Base-by-base conservation (phyloP, 2,329 filamentous ascomycete genomes). In the Celoporthe dispersa region DNA sequence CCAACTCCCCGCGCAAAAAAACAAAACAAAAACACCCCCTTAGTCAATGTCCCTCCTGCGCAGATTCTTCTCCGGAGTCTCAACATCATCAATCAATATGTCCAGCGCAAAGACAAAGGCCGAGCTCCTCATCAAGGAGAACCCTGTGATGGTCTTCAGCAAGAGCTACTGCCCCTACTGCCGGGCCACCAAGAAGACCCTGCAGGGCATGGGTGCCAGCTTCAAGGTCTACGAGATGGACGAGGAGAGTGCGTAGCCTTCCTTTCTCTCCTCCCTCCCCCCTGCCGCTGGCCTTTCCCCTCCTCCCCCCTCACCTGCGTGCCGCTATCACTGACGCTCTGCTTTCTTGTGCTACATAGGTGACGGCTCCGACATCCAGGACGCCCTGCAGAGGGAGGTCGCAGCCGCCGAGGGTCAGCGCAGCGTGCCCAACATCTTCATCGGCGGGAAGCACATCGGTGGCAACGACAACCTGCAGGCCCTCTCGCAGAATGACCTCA, bases 81-180 rank as follows among this genome's bases (percentile, higher is more conserved):
- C 85, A 67, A 80, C 84, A 79, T 84, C 86, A 80, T 85, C 91
- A 76, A 85, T 88, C 83, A 88, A 84, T 77, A 97, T 97, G 92
- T 90, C 93, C 78, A 89, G 92, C 79, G 92, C 93, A 78, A 93
- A 92, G 84, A 86, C 88, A 73, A 97, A 97, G 83, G 93, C 92
- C 72, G 90, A 97, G 82, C 81, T 85, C 78, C 90, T 98, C 84
- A 97, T 98, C 81, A 89, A 96, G 82, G 90, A 94, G 79, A 96
- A 97, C 84, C 84, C 89, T 77, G 94, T 97, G 81, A 91, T 96
- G 77, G 93, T 99, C 80, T 99, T 99, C 88, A 94, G 92, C 83
- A 99, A 99, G 86, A 93, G 91, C 22, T 97, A 94, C 85, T 99
- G 96, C 88, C 94, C 94, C 16, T 97, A 97, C 88, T 98, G 95